These are phyloP conservation scores for Liquidambar formosana DNA, from an alignment of 164 flowering plant species.

Conservation along the genomic window DNA sequence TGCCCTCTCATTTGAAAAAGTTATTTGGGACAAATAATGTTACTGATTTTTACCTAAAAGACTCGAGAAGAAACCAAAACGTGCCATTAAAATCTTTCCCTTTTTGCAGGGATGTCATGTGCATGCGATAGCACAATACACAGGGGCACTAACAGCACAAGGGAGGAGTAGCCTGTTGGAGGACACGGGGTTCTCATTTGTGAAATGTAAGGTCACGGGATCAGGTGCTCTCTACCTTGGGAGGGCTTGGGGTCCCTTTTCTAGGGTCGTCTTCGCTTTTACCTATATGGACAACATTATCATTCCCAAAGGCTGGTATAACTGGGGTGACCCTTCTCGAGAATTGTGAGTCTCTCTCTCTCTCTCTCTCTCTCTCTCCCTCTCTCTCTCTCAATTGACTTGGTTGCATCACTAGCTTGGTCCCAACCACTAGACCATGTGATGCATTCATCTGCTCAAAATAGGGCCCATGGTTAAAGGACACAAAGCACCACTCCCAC, in stretches of 20 bases:
- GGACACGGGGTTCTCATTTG: conserved; percentile 95
- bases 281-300: conserved; percentile 96
- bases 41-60: too few species aligned
- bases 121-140: conserved; percentile 77
- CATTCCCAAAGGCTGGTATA: conserved; percentile 92
- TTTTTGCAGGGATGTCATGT: conserved; percentile 83
- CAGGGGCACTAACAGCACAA: conserved; percentile 94
- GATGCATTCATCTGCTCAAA: too few species aligned
- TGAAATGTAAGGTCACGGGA: conserved; percentile 93
- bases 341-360: conserved; percentile 55
- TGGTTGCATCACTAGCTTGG: too few species aligned
- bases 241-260: conserved; percentile 98
- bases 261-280: conserved; percentile 89
- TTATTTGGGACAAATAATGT: too few species aligned
- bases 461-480: too few species aligned
- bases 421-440: too few species aligned
- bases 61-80: background rate
- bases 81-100: too few species aligned
- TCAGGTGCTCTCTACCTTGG: conserved; percentile 94
- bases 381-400: background rate
- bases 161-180: conserved; percentile 71
- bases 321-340: conserved; percentile 95
- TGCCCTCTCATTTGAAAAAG: too few species aligned
- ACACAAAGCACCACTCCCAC: too few species aligned
- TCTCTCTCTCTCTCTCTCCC: conserved; percentile 8